Conservation (phyloP, 1,284 basidiomycete species). For the Cerrena zonata region DNA sequence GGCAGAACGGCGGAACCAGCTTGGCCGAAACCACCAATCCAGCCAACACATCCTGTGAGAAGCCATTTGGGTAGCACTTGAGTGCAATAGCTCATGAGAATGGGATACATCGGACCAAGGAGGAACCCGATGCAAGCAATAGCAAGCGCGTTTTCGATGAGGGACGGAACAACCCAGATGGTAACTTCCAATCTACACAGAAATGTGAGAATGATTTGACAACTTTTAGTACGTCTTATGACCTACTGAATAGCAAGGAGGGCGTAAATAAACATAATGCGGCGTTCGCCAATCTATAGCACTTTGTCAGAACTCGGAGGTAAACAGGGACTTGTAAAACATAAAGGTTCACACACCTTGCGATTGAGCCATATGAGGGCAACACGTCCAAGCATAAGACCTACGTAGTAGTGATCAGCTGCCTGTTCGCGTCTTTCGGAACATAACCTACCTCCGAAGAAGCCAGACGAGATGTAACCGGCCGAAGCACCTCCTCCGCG, state of each 20-base stretch:
- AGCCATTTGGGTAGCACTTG: constrained; percentile 57
- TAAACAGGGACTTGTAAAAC: not conserved
- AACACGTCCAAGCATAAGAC: constrained; percentile 54
- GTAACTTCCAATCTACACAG: constrained; percentile 48
- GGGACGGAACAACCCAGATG: constrained; percentile 58
- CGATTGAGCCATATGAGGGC: constrained; percentile 53
- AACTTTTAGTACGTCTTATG: constrained; percentile 19
- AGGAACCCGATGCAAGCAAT: constrained; percentile 48
- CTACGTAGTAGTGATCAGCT: constrained; percentile 24
- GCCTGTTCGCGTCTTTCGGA: not conserved
- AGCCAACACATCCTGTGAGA: constrained; percentile 61
- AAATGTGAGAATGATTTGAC: not conserved
- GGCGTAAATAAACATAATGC: constrained; percentile 48
- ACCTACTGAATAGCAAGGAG: constrained; percentile 49
- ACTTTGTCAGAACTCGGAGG: constrained; percentile 1
- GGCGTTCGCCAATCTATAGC: constrained; percentile 49
- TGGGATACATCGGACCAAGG: constrained; percentile 55
- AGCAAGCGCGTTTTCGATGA: constrained; percentile 55
- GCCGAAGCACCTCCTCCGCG: constrained; percentile 28
- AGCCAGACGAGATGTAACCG: constrained; percentile 35
- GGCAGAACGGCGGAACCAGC: constrained; percentile 63
- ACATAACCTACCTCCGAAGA: constrained; percentile 29
- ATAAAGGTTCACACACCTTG: constrained; percentile 32
- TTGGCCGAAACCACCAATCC: constrained; percentile 62
- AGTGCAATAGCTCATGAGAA: constrained; percentile 56